A percentile compares a stretch with the other conserved stretches of the same genome.
Conservation (phyloP, 2,329 filamentous ascomycete species). For the Falciphora oryzae region DNA sequence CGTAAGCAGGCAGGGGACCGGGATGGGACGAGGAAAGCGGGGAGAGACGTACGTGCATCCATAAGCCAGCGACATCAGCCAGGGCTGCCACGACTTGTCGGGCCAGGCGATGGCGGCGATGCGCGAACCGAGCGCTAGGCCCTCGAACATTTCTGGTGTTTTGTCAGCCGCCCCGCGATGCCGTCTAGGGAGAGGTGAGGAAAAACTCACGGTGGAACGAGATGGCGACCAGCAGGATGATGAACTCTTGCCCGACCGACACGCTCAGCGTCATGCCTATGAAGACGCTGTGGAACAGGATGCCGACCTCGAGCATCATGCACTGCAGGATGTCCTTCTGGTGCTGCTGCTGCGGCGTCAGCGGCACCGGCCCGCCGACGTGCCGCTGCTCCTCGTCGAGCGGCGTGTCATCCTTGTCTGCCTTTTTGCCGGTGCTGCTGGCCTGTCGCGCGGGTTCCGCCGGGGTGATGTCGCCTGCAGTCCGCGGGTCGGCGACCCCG, state of each 20-base stretch:
- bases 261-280: conserved; percentile 82
- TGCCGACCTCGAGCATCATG: conserved; percentile 71
- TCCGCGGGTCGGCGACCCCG: neutral
- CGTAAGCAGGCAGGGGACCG: neutral
- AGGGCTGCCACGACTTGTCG: conserved; percentile 39
- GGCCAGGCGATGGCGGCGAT: conserved; percentile 51
- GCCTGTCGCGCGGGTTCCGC: neutral
- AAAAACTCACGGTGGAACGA: conserved; percentile 58
- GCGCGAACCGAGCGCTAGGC: conserved; percentile 58
- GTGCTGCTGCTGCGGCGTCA: conserved; percentile 51
- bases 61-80: conserved; percentile 52
- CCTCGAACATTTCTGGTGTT: conserved; percentile 39
- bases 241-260: conserved; percentile 68
- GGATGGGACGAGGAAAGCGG: no score
- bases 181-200: no score
- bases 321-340: conserved; percentile 66
- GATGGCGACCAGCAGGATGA: conserved; percentile 73
- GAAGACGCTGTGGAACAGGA: conserved; percentile 77
- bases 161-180: neutral
- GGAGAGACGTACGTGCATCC: conserved; percentile 40
- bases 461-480: neutral
- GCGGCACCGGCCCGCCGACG: conserved; percentile 9
- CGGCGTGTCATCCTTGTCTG: neutral
- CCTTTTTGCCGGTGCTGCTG: neutral
- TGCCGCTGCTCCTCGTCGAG: conserved; percentile 4